Evolutionary conservation across 345 rosid species (phyloP).

Genomic region (Populus pruinosa): DNA sequence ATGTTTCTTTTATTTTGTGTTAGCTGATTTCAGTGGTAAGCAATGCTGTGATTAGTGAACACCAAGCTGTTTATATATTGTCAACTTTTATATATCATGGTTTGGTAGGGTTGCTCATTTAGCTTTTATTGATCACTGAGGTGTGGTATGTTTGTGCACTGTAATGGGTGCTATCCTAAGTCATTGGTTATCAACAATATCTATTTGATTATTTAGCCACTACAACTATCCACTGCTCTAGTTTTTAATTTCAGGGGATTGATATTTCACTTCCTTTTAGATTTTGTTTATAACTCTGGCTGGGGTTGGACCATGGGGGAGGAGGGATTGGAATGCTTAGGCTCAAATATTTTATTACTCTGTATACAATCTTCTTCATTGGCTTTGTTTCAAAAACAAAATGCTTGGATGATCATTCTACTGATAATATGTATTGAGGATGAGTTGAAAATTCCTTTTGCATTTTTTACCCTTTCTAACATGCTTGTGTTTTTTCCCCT

Average conservation of each 20-base stretch:
- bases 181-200: not conserved
- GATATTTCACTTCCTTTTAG: not conserved
- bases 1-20: not conserved
- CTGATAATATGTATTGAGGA: not conserved
- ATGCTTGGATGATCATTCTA: not conserved
- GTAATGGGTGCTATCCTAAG: not conserved
- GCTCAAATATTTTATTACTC: not conserved
- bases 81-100: not conserved
- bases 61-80: not conserved
- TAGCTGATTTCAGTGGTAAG: not conserved
- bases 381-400: not conserved
- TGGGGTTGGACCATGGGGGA: not conserved
- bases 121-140: not conserved
- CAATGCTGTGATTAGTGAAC: not conserved
- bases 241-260: not conserved
- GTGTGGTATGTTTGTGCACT: not conserved
- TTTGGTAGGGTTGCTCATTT: not conserved
- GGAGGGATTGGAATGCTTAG: not conserved
- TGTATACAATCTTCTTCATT: not conserved
- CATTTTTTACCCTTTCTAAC: not conserved
- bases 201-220: not conserved
- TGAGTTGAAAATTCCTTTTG: not conserved
- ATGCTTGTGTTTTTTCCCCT: not conserved
- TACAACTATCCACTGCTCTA: not conserved
- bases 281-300: not conserved